phyloP scores from a whole-genome alignment of 345 rosid genomes.

The Kernera saxatilis region DNA sequence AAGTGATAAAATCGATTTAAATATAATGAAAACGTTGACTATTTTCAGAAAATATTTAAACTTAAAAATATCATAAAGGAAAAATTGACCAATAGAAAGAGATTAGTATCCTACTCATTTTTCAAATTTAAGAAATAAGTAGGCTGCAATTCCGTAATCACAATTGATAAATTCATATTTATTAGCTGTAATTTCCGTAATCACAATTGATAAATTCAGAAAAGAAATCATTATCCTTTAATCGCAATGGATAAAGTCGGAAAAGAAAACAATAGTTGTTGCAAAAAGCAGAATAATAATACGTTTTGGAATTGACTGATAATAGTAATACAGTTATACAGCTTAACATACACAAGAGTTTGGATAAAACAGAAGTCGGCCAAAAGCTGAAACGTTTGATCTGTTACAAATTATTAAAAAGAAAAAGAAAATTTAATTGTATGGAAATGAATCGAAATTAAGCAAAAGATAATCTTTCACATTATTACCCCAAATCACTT shows the following conservation, averaged over 20 bases:
- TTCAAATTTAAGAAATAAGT: neutral
- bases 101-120: neutral
- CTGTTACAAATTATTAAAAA: neutral
- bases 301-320: neutral
- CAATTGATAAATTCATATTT: neutral
- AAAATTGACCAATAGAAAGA: neutral
- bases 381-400: neutral
- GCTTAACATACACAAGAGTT: too few relatives aligned
- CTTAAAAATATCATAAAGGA: neutral
- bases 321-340: too few relatives aligned
- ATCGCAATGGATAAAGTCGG: neutral
- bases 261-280: neutral
- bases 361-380: neutral
- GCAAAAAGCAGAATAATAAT: neutral
- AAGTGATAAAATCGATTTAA: too few relatives aligned
- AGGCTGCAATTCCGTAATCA: too few relatives aligned
- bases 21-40: neutral
- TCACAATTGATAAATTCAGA: neutral
- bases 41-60: neutral
- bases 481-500: neutral
- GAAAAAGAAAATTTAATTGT: neutral
- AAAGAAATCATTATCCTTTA: neutral
- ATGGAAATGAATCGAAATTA: neutral
- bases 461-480: neutral
- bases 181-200: too few relatives aligned